Evolutionary conservation across 495 filamentous ascomycete species (phyloP).

Genomic region (Penicillium angulare): DNA sequence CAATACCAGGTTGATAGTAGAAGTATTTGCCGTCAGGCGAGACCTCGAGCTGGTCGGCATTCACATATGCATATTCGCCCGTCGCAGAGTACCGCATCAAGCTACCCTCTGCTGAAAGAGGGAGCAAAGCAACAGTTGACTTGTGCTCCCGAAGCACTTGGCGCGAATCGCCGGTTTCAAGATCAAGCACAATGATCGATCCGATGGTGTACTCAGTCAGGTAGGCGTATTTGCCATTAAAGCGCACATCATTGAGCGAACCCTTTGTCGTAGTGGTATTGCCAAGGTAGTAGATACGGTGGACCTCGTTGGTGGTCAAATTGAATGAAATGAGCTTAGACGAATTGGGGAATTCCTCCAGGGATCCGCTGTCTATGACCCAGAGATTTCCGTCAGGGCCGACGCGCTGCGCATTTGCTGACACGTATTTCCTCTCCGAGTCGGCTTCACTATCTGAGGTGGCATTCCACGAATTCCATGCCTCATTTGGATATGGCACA

Average conservation of each 20-base stretch:
- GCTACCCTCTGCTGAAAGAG: not conserved
- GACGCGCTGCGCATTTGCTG: conserved; percentile 2
- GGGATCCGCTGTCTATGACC: not conserved
- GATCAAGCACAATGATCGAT: conserved; percentile 4
- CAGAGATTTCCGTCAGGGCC: conserved; percentile 5
- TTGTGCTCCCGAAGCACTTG: not conserved
- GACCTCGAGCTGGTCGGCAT: conserved; percentile 6
- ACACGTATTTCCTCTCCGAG: not conserved
- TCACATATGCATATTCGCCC: not conserved
- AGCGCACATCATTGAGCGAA: conserved; percentile 4
- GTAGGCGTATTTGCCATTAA: conserved; percentile 7
- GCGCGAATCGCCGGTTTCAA: conserved; percentile 3
- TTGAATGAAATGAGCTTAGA: conserved; percentile 7
- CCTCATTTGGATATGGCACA: conserved; percentile 3
- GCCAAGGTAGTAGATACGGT: conserved; percentile 1
- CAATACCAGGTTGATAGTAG: conserved; percentile 1
- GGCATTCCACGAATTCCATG: conserved; percentile 9
- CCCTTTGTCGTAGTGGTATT: not conserved
- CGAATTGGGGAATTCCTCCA: not conserved
- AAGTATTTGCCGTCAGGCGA: conserved; percentile 4
- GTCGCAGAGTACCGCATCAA: not conserved
- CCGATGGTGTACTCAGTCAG: conserved; percentile 5
- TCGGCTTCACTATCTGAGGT: not conserved
- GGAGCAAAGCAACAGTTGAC: not conserved
- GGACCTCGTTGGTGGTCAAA: conserved; percentile 1